phyloP scores from a whole-genome alignment of 23 red algal species.

The Chondrus crispus region DNA sequence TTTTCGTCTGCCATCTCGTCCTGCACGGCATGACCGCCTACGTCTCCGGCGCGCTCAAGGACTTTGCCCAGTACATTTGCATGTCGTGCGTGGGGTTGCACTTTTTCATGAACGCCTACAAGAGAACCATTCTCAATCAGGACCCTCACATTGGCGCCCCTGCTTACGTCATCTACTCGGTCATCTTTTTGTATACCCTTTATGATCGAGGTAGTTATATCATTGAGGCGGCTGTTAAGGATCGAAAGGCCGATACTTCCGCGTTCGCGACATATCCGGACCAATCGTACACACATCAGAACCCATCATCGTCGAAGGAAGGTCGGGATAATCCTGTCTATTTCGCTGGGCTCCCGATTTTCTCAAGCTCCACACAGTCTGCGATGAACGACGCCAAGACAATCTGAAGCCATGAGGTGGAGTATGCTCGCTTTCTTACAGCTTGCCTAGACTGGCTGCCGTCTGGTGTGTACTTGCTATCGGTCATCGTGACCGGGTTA shows the following conservation, averaged over 20 bases:
- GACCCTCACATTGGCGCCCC: slow-evolving; percentile 66
- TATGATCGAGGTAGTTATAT: slow-evolving; percentile 66
- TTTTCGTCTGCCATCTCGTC: slow-evolving; percentile 54
- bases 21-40: slow-evolving; percentile 57
- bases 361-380: slow-evolving; percentile 23
- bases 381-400: slow-evolving; percentile 57
- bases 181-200: slow-evolving; percentile 59
- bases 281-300: neutral
- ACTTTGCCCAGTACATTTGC: slow-evolving; percentile 61
- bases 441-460: too few relatives aligned
- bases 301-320: neutral
- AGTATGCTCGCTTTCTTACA: too few relatives aligned
- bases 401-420: slow-evolving; percentile 15
- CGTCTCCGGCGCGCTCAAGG: slow-evolving; percentile 40
- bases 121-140: slow-evolving; percentile 57
- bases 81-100: slow-evolving; percentile 68
- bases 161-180: slow-evolving; percentile 54
- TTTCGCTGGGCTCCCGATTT: slow-evolving; percentile 47
- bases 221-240: slow-evolving; percentile 42
- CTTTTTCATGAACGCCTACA: slow-evolving; percentile 70
- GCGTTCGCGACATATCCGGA: slow-evolving; percentile 43
- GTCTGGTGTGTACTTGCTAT: too few relatives aligned
- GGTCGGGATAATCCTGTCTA: slow-evolving; percentile 33
- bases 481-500: too few relatives aligned
- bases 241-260: slow-evolving; percentile 1